Evolutionary conservation across 768 basidiomycete species (phyloP), one percentile per base, ranked within the genome.

Genomic region (Pleurotus pulmonarius): DNA sequence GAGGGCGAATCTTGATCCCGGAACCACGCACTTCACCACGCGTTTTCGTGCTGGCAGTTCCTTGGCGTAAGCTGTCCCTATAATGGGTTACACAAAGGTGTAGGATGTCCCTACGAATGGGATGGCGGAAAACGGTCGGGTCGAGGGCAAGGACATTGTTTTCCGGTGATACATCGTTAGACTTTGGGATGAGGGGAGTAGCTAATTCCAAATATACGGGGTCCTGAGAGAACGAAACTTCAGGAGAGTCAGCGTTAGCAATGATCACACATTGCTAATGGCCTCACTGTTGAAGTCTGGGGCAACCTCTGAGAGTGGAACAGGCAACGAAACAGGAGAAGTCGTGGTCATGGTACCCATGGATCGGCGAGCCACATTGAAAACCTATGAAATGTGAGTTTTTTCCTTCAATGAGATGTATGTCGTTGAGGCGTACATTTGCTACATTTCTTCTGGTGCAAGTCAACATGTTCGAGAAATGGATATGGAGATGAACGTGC

Each of bases 21-120:
- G 94, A 96, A 39, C 91, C 94, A 53, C 82, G 79, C 11, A 98
- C 94, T 70, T 98, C 93, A 20, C 82, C 85, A 56, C 97, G 88
- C 29, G 90, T 93, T 73, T 97, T 98, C 15, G 94, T 97, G 60
- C 78, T 87, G 20, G 92, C 94, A 11, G 90, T 88, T 25, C 96
- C 96, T 75, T 94, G 90, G n/a, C 96, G 87, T 13, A 94, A 79
- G 16, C 86, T 82, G 65, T 97, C 92, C 40, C 88, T 85, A 67
- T 97, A 82, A 64, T 96, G 92, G 5, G 89, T 83, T 34, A 94
- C 87, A 66, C 94, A 96, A 45, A 93, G 81, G 69, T 98, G 95
- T 3, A 98, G 83, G 60, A 99, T 90, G 69, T 98, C 95, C 18
- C 86, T 83, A 49, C 96, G 90, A 44, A 94, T 83, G 40, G 94